Percentiles rank a stretch among this genome's conserved stretches.
These are phyloP conservation scores for Blastobotrys aristatus DNA, from an alignment of 1,139 yeast species.

Conservation along the genomic window DNA sequence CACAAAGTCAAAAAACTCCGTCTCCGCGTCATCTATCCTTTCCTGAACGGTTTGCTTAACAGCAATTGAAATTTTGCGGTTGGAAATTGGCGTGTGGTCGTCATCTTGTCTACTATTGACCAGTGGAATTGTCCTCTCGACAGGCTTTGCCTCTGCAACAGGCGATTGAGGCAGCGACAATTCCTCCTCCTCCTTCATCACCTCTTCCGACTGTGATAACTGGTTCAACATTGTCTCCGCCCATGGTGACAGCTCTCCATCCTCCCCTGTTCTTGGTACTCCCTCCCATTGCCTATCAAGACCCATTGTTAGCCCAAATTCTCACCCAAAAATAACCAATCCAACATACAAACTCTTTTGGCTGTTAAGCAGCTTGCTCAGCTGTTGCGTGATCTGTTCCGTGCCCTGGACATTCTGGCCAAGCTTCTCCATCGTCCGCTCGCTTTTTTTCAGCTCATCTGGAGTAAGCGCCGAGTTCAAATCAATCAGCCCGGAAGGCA, in stretches of 20 bases:
- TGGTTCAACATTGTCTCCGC: constrained; percentile 5
- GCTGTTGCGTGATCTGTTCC: neutral
- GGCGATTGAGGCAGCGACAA: too few relatives aligned
- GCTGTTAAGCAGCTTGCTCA: too few relatives aligned
- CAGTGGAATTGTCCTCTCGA: too few relatives aligned
- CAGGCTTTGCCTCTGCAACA: too few relatives aligned
- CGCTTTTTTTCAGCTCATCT: neutral
- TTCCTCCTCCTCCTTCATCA: too few relatives aligned
- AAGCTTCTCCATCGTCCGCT: neutral
- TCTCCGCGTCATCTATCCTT: constrained; percentile 9
- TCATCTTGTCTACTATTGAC: too few relatives aligned
- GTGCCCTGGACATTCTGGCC: neutral
- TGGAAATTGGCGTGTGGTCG: constrained; percentile 5
- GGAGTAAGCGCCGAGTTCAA: neutral
- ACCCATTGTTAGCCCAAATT: too few relatives aligned
- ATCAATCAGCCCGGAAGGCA: neutral
- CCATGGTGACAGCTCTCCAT: neutral
- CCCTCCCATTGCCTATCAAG: neutral
- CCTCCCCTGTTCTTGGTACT: constrained; percentile 1
- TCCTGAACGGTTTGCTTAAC: constrained; percentile 2
- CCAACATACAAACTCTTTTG: too few relatives aligned
- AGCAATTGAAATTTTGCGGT: constrained; percentile 2
- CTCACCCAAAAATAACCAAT: too few relatives aligned
- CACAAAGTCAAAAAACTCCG: constrained; percentile 11
- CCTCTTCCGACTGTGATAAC: too few relatives aligned